phyloP scores from a whole-genome alignment of 441 rosid species.

The Euphorbia neoarborescens region DNA sequence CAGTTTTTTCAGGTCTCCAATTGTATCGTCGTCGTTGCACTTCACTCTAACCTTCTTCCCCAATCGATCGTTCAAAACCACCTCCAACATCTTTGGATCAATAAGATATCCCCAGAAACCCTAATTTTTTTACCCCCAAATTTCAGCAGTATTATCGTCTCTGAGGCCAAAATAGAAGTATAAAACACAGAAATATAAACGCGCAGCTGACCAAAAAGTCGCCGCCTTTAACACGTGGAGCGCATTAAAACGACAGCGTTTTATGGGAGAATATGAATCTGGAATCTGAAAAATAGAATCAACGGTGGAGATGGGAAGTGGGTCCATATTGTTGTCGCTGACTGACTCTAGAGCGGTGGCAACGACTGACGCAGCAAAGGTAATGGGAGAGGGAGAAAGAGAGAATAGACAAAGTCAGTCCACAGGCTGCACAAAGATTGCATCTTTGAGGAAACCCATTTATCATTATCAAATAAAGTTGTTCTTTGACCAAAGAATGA shows the following conservation, averaged over 20 bases:
- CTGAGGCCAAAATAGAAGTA: no score
- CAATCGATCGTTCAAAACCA: constrained; percentile 64
- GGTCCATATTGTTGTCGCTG: neutral
- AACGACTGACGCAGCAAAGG: constrained; percentile 13
- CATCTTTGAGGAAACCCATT: neutral
- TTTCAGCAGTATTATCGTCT: neutral
- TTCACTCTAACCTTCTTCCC: constrained; percentile 83
- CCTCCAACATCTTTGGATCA: constrained; percentile 54
- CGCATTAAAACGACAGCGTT: neutral
- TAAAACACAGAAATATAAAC: neutral
- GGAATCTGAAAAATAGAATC: neutral
- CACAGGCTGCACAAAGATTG: neutral
- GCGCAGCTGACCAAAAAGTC: neutral
- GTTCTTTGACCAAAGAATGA: constrained; percentile 25
- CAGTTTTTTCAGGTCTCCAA: constrained; percentile 84
- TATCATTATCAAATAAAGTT: neutral
- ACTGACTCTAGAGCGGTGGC: constrained; percentile 3
- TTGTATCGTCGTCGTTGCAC: constrained; percentile 80
- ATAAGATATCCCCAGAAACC: neutral
- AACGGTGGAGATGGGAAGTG: constrained; percentile 3
- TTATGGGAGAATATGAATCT: neutral
- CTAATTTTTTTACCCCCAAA: neutral
- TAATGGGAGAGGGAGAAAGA: neutral
- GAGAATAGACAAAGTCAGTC: constrained; percentile 10
- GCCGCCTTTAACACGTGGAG: neutral